Evolutionary conservation across 1,284 basidiomycete species (phyloP).

Genomic region (Trametes sp.): DNA sequence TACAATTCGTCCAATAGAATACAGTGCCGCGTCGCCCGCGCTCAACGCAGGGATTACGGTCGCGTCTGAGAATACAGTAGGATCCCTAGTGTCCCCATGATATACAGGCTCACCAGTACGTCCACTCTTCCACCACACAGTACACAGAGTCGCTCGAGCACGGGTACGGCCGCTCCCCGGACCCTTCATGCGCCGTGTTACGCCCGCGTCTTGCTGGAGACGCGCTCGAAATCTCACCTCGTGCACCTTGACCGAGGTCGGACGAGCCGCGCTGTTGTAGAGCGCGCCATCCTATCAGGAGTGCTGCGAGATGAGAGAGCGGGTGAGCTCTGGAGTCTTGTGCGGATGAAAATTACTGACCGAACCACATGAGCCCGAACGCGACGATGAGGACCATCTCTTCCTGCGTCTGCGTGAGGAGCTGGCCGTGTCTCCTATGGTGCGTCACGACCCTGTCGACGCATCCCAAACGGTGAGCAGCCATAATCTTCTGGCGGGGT

Average conservation of each 20-base stretch:
- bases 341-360: slow-evolving; percentile 46
- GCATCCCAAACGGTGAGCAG: slow-evolving; percentile 16
- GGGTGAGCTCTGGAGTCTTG: neutral
- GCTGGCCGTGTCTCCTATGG: slow-evolving; percentile 59
- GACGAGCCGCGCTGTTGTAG: slow-evolving; percentile 27
- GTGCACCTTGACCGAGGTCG: slow-evolving; percentile 23
- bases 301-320: slow-evolving; percentile 31
- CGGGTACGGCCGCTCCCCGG: slow-evolving; percentile 52
- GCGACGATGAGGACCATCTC: slow-evolving; percentile 74
- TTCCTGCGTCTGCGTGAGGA: slow-evolving; percentile 72
- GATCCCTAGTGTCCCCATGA: neutral
- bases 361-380: slow-evolving; percentile 76
- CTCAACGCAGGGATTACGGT: slow-evolving; percentile 3
- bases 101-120: slow-evolving; percentile 54
- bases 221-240: slow-evolving; percentile 26
- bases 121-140: slow-evolving; percentile 78
- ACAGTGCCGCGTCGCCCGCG: neutral
- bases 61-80: neutral
- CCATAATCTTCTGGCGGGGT: neutral
- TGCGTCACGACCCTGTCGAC: slow-evolving; percentile 65
- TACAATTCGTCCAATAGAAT: slow-evolving; percentile 1
- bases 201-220: slow-evolving; percentile 17
- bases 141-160: slow-evolving; percentile 67
- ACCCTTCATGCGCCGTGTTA: slow-evolving; percentile 38
- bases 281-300: slow-evolving; percentile 44